A percentile compares a stretch with the other conserved stretches of the same genome.
Conservation (phyloP, 768 basidiomycete species). For the Psilocybe azurescens region DNA sequence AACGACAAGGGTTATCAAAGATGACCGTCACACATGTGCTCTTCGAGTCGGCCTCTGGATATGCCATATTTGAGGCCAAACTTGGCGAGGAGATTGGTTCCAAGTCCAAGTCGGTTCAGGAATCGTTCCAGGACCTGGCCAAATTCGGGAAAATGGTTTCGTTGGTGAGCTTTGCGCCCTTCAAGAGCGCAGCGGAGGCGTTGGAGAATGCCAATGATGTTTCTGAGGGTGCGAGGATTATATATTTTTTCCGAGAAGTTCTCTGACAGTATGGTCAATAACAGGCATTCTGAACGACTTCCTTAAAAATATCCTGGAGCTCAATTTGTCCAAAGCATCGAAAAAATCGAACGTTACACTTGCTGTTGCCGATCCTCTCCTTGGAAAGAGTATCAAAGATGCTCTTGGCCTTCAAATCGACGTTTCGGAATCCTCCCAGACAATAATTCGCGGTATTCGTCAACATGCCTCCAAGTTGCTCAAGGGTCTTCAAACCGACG, state of each 20-base stretch:
- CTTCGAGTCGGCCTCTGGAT: conserved; percentile 94
- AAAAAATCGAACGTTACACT: conserved; percentile 74
- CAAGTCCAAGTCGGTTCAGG: conserved; percentile 78
- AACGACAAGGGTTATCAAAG: conserved; percentile 35
- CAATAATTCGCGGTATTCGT: conserved; percentile 92
- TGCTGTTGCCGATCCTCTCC: conserved; percentile 75
- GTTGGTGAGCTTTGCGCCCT: conserved; percentile 90
- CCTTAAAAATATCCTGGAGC: conserved; percentile 82
- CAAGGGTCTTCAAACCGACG: conserved; percentile 85
- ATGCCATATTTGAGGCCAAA: conserved; percentile 90
- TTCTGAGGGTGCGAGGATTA: conserved; percentile 77
- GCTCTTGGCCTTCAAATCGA: conserved; percentile 78
- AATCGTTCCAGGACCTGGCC: conserved; percentile 83
- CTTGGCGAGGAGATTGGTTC: conserved; percentile 88
- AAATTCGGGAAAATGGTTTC: conserved; percentile 95
- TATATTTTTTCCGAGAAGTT: background rate
- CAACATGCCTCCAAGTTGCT: conserved; percentile 90
- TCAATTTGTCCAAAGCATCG: conserved; percentile 82
- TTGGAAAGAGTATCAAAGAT: conserved; percentile 81
- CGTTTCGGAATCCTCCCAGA: conserved; percentile 78
- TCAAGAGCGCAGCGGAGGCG: conserved; percentile 92
- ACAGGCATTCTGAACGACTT: conserved; percentile 86
- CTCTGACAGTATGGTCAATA: conserved; percentile 6
- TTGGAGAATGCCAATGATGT: conserved; percentile 96
- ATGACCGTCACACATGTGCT: conserved; percentile 88